phyloP scores from a whole-genome alignment of 202 grass and related monocot species.

The Saccharum hybrid region DNA sequence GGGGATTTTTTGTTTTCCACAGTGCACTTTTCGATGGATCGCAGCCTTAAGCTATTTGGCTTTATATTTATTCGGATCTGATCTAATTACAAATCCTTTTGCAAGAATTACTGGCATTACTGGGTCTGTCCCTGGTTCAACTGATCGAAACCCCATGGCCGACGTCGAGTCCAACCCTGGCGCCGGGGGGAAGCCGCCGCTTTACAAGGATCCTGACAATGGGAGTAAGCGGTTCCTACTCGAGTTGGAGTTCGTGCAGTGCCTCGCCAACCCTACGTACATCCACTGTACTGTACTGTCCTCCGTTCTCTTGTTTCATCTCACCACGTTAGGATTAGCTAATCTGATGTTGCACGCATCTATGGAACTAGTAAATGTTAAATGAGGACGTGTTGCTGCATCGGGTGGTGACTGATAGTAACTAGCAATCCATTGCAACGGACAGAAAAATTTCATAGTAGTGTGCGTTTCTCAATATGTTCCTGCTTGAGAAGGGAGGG shows the following conservation, averaged over 20 bases:
- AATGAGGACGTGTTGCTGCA: neutral
- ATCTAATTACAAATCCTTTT: neutral
- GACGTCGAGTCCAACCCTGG: neutral
- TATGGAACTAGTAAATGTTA: neutral
- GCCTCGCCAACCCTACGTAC: conserved; percentile 96
- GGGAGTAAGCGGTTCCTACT: conserved; percentile 79
- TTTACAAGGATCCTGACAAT: conserved; percentile 76
- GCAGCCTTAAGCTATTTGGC: no score
- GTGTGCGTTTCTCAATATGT: neutral
- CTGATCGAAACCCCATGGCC: neutral
- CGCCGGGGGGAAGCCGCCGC: conserved; percentile 50
- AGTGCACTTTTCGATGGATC: no score
- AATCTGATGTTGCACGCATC: neutral
- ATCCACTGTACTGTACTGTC: conserved; percentile 78
- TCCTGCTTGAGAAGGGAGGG: neutral
- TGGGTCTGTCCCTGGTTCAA: neutral
- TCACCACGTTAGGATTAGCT: conserved; percentile 26
- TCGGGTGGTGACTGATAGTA: neutral
- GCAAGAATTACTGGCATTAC: neutral
- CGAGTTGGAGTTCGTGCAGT: conserved; percentile 93
- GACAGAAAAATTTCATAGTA: neutral
- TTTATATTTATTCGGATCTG: neutral
- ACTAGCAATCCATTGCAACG: neutral
- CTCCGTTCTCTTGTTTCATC: neutral
- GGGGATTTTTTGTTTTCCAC: no score